These are phyloP conservation scores for Verticillium nubilum DNA, from an alignment of 2,329 filamentous ascomycete species.

Conservation along the genomic window DNA sequence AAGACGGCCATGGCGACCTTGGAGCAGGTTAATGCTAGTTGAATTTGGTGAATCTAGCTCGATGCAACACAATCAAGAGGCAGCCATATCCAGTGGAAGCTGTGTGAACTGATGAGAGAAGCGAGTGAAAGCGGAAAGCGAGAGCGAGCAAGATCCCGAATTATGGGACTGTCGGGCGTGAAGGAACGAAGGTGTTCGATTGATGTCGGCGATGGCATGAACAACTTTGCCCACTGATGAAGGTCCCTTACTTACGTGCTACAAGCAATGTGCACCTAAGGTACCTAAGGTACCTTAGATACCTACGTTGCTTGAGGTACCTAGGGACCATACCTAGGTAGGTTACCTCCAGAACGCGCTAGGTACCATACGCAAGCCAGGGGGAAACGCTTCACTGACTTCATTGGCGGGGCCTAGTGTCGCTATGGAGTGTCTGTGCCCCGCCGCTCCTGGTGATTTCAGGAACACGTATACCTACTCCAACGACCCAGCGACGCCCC, in stretches of 20 bases:
- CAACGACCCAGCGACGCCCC: too few species aligned
- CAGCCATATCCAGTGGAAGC: not conserved
- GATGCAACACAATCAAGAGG: not conserved
- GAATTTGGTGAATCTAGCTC: not conserved
- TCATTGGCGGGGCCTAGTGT: not conserved
- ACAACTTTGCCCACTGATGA: not conserved
- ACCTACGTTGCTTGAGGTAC: too few species aligned
- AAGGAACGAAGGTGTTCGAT: not conserved
- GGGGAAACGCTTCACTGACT: not conserved
- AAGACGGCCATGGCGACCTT: constrained; percentile 43
- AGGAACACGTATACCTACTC: too few species aligned
- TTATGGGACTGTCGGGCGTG: not conserved
- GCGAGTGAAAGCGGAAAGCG: not conserved
- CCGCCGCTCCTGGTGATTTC: not conserved
- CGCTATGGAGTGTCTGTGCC: not conserved
- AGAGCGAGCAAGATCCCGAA: not conserved
- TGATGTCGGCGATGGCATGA: not conserved
- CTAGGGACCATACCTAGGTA: too few species aligned
- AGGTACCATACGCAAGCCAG: not conserved
- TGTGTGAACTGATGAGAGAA: not conserved
- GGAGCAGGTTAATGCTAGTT: not conserved
- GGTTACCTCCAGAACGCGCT: not conserved
- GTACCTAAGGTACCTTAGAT: too few species aligned
- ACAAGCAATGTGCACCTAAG: too few species aligned
- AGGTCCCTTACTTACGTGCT: too few species aligned